Percentiles rank a stretch among this genome's conserved stretches.
Evolutionary conservation across 139 green algal genomes (phyloP).

Genomic region (Chlorella ohadii): DNA sequence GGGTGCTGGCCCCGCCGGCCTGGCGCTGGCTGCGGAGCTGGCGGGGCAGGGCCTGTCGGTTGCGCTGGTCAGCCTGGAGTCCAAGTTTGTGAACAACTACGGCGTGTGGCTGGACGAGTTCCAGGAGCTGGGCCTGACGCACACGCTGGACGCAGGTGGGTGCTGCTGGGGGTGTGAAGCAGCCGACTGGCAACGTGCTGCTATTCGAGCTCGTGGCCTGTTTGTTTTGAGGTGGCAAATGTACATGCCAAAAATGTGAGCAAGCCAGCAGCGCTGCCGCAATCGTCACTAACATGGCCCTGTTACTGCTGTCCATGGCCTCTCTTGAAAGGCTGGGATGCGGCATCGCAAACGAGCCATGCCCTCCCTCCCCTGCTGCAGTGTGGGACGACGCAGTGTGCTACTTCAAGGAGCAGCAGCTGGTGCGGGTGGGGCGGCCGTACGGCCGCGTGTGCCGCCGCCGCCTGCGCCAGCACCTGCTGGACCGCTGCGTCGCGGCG

Average conservation of each 20-base stretch:
- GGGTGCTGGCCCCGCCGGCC: conserved; percentile 91
- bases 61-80: conserved; percentile 67
- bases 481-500: conserved; percentile 30
- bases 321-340: no score
- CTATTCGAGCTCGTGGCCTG: no score
- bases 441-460: conserved; percentile 86
- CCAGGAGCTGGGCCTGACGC: conserved; percentile 86
- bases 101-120: conserved; percentile 99
- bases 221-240: no score
- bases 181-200: no score
- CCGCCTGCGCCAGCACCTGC: conserved; percentile 72
- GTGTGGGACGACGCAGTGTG: conserved; percentile 77
- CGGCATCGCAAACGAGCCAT: no score
- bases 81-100: conserved; percentile 94
- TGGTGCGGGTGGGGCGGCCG: conserved; percentile 79
- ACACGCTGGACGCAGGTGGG: conserved; percentile 86
- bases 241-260: no score
- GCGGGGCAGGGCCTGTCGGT: conserved; percentile 80
- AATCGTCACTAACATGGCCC: no score
- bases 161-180: conserved; percentile 44
- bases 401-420: conserved; percentile 76
- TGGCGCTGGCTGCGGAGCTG: conserved; percentile 88
- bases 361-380: background rate
- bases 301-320: no score
- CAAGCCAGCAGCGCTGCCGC: no score